Evolutionary conservation across 306 rosid species (phyloP).

Genomic region (Castanospermum australe): DNA sequence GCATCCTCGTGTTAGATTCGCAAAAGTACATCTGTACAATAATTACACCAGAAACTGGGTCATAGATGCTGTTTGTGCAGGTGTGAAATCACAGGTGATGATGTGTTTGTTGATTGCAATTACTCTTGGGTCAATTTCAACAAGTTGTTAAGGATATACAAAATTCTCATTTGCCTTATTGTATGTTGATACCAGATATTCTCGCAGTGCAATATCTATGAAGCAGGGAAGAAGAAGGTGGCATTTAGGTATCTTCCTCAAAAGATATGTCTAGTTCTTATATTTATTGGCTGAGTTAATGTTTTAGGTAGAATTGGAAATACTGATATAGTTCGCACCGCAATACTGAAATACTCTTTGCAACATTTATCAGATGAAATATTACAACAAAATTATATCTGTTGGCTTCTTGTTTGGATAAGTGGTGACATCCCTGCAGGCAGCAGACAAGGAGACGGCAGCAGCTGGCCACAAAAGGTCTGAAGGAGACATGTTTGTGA

Average conservation of each 20-base stretch:
- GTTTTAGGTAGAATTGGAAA: neutral
- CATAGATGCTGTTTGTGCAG: constrained; percentile 96
- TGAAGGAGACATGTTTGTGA: constrained; percentile 58
- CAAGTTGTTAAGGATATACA: neutral
- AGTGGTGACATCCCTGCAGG: constrained; percentile 35
- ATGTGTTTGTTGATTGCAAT: constrained; percentile 4
- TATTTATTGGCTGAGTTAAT: neutral
- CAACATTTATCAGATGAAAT: too few species aligned
- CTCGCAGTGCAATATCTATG: constrained; percentile 93
- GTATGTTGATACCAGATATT: constrained; percentile 58
- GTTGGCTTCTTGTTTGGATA: neutral
- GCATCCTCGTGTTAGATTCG: constrained; percentile 92
- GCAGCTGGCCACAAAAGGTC: constrained; percentile 52
- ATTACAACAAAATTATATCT: too few species aligned
- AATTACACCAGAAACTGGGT: constrained; percentile 96
- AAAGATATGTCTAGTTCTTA: constrained; percentile 55
- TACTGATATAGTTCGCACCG: too few species aligned
- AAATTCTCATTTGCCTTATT: neutral
- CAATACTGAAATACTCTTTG: too few species aligned
- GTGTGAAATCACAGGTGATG: constrained; percentile 89
- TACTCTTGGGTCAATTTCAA: neutral
- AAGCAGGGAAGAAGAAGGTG: constrained; percentile 91
- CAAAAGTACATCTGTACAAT: constrained; percentile 84
- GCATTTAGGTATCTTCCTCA: constrained; percentile 81
- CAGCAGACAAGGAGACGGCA: constrained; percentile 52